Evolutionary conservation across 179 eudicot species (phyloP).

Genomic region (Amaranthus tricolor): DNA sequence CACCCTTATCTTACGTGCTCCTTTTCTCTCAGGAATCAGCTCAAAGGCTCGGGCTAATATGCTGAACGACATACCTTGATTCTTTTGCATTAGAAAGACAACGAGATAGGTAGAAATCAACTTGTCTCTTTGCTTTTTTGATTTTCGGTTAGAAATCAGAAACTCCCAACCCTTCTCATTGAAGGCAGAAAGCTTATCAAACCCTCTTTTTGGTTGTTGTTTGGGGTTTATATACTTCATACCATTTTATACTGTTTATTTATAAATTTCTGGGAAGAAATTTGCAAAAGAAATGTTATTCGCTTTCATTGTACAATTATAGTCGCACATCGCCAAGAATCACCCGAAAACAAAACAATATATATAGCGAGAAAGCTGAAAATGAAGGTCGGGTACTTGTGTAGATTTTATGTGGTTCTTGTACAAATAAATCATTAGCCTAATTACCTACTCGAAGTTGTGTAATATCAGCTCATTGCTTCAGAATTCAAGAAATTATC

Average conservation of each 20-base stretch:
- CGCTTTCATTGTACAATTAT: slow-evolving; percentile 11
- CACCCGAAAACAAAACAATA: neutral
- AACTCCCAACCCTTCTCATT: neutral
- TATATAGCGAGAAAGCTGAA: neutral
- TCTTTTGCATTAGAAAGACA: slow-evolving; percentile 30
- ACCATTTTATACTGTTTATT: neutral
- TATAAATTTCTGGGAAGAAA: slow-evolving; percentile 24
- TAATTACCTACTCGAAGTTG: neutral
- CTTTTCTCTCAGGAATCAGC: slow-evolving; percentile 18
- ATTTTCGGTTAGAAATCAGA: slow-evolving; percentile 10
- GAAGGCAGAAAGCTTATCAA: neutral
- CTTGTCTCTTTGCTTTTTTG: slow-evolving; percentile 19
- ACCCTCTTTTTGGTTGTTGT: neutral
- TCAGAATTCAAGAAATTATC: neutral
- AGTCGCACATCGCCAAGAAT: neutral
- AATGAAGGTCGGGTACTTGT: neutral
- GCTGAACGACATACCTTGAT: slow-evolving; percentile 31
- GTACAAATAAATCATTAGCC: neutral
- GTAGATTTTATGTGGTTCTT: neutral
- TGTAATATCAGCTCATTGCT: slow-evolving; percentile 13
- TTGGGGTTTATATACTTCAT: neutral
- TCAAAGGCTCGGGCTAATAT: slow-evolving; percentile 22
- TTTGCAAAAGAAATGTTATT: neutral
- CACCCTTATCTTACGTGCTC: neutral
- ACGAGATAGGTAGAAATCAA: slow-evolving; percentile 8